Percentiles rank a stretch among this genome's conserved stretches.
Conservation (phyloP, 1,284 basidiomycete genomes). For the Athelia psychrophila region DNA sequence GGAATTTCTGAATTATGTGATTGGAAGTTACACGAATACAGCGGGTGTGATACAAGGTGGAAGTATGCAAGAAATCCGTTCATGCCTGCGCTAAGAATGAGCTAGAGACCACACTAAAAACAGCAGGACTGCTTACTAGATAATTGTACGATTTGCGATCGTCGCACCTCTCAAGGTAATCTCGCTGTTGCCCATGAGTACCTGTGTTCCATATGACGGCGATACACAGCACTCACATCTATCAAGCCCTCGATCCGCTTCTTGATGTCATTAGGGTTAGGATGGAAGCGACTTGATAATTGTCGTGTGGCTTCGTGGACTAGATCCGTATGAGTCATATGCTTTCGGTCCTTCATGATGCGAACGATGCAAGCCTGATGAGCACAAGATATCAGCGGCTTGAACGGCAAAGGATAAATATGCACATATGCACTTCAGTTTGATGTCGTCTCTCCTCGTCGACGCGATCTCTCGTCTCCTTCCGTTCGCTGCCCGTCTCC, state of each 20-base stretch:
- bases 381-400: conserved; percentile 4
- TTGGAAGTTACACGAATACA: no score
- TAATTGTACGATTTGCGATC: conserved; percentile 85
- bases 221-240: conserved; percentile 59
- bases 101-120: no score
- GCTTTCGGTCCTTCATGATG: conserved; percentile 97
- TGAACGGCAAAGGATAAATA: conserved; percentile 2
- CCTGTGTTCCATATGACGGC: background rate
- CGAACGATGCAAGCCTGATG: conserved; percentile 92
- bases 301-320: conserved; percentile 91
- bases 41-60: background rate
- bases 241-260: conserved; percentile 93
- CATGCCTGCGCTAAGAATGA: no score
- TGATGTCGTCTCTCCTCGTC: conserved; percentile 93
- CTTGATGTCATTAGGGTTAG: conserved; percentile 87
- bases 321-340: conserved; percentile 86
- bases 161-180: conserved; percentile 77
- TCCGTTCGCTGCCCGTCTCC: conserved; percentile 85
- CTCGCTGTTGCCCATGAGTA: conserved; percentile 48
- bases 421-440: conserved; percentile 69
- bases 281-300: conserved; percentile 81
- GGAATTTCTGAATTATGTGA: no score
- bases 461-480: conserved; percentile 88
- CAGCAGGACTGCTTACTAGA: conserved; percentile 39
- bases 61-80: no score